These are phyloP conservation scores for Vinca minor DNA, from an alignment of 257 asterid genomes.

Conservation along the genomic window DNA sequence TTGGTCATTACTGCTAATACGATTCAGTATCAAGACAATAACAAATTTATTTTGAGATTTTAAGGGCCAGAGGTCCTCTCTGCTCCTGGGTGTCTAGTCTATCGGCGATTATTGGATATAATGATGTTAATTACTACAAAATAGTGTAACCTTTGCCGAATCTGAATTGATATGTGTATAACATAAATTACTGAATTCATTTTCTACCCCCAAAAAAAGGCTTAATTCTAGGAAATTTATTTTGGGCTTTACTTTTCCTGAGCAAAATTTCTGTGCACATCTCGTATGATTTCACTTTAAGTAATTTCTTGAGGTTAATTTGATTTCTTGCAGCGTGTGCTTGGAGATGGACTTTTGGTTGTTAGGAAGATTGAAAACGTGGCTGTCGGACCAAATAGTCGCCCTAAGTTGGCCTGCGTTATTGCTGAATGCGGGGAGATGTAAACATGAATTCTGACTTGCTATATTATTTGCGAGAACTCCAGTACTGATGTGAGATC, in stretches of 20 bases:
- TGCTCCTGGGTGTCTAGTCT: neutral
- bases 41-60: neutral
- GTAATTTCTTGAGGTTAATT: neutral
- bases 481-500: too few species aligned
- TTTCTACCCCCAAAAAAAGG: too few species aligned
- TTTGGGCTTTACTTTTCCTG: neutral
- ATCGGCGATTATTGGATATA: neutral
- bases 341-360: conserved; percentile 86
- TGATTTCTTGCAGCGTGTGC: conserved; percentile 58
- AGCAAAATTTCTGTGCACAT: neutral
- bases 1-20: neutral
- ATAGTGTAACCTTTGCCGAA: neutral
- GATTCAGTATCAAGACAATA: neutral
- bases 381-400: conserved; percentile 77
- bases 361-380: conserved; percentile 91
- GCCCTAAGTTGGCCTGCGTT: conserved; percentile 74
- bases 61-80: neutral
- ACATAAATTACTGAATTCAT: too few species aligned
- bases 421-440: conserved; percentile 95
- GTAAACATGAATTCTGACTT: too few species aligned
- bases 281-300: neutral
- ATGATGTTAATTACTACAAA: neutral
- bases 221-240: neutral
- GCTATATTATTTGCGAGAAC: too few species aligned
- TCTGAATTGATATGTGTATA: too few species aligned